Conservation (phyloP, 768 basidiomycete species). For the Gymnopilus junonius region DNA sequence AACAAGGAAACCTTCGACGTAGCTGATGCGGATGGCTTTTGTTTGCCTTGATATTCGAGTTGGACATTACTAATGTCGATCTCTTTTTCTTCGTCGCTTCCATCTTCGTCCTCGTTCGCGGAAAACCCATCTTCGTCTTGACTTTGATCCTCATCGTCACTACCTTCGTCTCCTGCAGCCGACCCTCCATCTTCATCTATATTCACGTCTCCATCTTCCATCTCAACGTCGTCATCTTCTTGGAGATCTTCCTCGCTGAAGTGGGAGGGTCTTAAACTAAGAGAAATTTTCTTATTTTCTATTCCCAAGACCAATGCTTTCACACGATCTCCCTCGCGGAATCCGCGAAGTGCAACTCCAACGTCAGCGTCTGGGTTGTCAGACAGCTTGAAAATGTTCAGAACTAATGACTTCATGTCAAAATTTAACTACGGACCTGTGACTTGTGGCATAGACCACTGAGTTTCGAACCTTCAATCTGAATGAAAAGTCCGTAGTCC, state of each 20-base stretch:
- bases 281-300: slow-evolving; percentile 77
- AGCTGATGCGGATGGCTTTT: slow-evolving; percentile 12
- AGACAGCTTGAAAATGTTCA: slow-evolving; percentile 62
- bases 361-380: slow-evolving; percentile 88
- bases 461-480: slow-evolving; percentile 83
- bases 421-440: slow-evolving; percentile 55
- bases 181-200: slow-evolving; percentile 25
- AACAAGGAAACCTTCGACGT: slow-evolving; percentile 14
- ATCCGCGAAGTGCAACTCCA: slow-evolving; percentile 73
- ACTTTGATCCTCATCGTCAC: slow-evolving; percentile 28
- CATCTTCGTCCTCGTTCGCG: slow-evolving; percentile 17
- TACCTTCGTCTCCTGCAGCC: slow-evolving; percentile 11
- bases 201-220: slow-evolving; percentile 31
- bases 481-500: slow-evolving; percentile 91
- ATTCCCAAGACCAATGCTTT: slow-evolving; percentile 77
- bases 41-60: slow-evolving; percentile 24
- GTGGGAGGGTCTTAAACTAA: slow-evolving; percentile 90
- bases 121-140: slow-evolving; percentile 25
- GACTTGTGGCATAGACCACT: slow-evolving; percentile 95
- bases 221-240: slow-evolving; percentile 25
- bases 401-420: background rate
- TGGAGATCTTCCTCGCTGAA: slow-evolving; percentile 72
- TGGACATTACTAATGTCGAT: slow-evolving; percentile 44
- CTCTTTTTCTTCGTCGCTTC: slow-evolving; percentile 45
- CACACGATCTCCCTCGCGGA: slow-evolving; percentile 87